These are phyloP conservation scores for Juncus effusus DNA, from an alignment of 176 grass and related monocot species.

Conservation along the genomic window DNA sequence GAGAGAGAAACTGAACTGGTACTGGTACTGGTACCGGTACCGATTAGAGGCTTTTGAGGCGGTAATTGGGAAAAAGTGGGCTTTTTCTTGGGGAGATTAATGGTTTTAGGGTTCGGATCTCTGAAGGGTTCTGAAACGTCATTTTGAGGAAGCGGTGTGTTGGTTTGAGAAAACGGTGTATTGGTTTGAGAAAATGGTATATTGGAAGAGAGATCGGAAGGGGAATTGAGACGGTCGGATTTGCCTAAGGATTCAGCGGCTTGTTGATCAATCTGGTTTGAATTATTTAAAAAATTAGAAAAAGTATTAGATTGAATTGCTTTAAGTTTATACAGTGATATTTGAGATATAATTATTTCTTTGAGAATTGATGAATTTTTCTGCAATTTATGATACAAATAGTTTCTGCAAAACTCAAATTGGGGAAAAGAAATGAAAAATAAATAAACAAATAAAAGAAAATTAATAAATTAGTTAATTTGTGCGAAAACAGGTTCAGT, in stretches of 20 bases:
- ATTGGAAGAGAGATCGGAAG: conserved; percentile 31
- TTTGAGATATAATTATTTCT: too few relatives aligned
- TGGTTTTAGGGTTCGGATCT: conserved; percentile 12
- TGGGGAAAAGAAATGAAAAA: not conserved
- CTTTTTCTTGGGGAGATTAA: conserved; percentile 25
- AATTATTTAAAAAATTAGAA: not conserved
- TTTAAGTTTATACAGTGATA: too few relatives aligned
- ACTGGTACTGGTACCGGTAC: conserved; percentile 10
- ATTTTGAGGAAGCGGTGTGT: not conserved
- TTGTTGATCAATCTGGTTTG: conserved; percentile 89
- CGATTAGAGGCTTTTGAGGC: conserved; percentile 11
- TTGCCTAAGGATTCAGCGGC: conserved; percentile 89
- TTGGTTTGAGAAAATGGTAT: too few relatives aligned
- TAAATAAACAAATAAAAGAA: too few relatives aligned
- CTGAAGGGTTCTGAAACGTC: not conserved
- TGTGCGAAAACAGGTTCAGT: too few relatives aligned
- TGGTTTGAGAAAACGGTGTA: too few relatives aligned
- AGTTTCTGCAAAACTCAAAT: not conserved
- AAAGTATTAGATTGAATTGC: not conserved
- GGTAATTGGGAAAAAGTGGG: conserved; percentile 15
- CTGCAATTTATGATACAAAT: not conserved
- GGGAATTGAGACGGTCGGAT: conserved; percentile 33
- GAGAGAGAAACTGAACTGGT: conserved; percentile 1
- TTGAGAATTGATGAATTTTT: too few relatives aligned
- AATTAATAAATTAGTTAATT: too few relatives aligned